Evolutionary conservation across 495 filamentous ascomycete species (phyloP), one percentile per base, ranked within the genome.

Genomic region (Xylaria palmicola): DNA sequence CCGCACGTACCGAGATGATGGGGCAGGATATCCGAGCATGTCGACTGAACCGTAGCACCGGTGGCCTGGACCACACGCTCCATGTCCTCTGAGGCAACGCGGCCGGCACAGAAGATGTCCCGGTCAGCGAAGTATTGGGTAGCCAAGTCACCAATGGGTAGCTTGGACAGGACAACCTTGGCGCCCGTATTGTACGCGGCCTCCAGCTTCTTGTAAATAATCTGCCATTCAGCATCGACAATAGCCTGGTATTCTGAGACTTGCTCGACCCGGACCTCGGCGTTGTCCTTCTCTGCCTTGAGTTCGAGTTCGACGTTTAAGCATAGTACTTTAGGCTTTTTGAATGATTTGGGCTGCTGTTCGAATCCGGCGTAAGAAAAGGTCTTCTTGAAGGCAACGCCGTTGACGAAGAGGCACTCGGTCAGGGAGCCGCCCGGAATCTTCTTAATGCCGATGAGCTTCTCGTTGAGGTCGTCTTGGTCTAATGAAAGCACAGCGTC

Each of bases 201-300:
- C 77, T 98, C 93, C 67, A 98, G 87, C 83, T 98, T 98, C 83
- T 97, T 92, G 86, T 86, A 97, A 74, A 98, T 98, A 72, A 98
- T 98, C 78, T 96, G 90, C 94, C 94, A 98, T 76, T 98, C 94
- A 40, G 94, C 94, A 73, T 98, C 94, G 72, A 98, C 94, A 68
- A 98, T 96, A 49, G 94, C 94, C 78, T 98, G 94, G 81, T 98
- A 98, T 79, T 98, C 94, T 29, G 93, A 96, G 59, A 98, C 94
- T 71, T 98, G 94, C 77, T 97, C 94, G 47, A 98, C 92, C 63
- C 94, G 86, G 59, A 98, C 92, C 77, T 98, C 94, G 48, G 94
- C 94, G 68, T 98, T 98, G 79, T 98, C 94, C 80, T 97, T 98
- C 75, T 98, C 94, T 63, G 88, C 91, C 85, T 98, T 98, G 64